A percentile compares a stretch with the other conserved stretches of the same genome.
These are phyloP conservation scores for Cytospora schulzeri DNA, from an alignment of 2,329 filamentous ascomycete species.

Conservation along the genomic window DNA sequence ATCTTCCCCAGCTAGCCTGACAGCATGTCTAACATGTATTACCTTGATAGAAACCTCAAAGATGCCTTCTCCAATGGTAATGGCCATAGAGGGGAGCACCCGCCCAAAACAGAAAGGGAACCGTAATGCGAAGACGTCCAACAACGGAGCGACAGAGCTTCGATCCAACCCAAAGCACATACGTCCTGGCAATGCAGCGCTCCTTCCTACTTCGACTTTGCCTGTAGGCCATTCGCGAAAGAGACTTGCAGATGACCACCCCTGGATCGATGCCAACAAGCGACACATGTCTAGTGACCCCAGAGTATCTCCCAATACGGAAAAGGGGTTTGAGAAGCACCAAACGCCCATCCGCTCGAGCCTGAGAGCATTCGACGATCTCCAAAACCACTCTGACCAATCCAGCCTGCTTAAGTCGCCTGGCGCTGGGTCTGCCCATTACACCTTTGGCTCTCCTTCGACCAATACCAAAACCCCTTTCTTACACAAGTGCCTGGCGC, in stretches of 20 bases:
- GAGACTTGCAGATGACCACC: background rate
- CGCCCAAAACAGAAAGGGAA: background rate
- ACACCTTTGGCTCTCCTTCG: background rate
- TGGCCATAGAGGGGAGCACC: background rate
- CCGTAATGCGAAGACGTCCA: background rate
- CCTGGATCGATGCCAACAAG: background rate
- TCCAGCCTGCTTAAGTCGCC: background rate
- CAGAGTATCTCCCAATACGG: background rate
- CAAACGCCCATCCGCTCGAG: background rate
- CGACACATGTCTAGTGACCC: background rate
- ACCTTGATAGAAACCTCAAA: background rate
- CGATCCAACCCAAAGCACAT: background rate
- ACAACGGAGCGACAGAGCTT: background rate
- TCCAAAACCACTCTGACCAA: background rate
- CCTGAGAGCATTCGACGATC: background rate
- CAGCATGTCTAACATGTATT: background rate
- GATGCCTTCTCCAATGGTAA: background rate
- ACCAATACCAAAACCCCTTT: background rate
- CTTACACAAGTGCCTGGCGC: background rate
- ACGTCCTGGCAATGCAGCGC: background rate
- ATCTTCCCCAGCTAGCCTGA: background rate
- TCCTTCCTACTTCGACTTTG: background rate
- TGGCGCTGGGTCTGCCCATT: background rate
- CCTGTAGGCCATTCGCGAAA: background rate
- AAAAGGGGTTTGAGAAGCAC: background rate